These are phyloP conservation scores for Vigna unguiculata DNA, from an alignment of 306 rosid species.

Conservation along the genomic window DNA sequence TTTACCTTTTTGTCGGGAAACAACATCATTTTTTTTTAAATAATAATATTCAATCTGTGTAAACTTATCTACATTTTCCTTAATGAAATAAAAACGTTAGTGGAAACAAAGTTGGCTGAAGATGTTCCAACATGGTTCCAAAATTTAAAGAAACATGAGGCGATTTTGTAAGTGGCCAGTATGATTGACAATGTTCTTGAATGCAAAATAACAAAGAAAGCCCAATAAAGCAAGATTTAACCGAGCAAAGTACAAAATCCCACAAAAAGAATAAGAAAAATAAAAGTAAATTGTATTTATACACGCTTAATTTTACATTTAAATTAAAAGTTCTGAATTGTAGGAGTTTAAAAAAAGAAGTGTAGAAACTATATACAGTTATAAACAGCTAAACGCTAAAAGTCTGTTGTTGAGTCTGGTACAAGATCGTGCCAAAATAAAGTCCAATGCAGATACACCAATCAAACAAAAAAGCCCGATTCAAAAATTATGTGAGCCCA, in stretches of 20 bases:
- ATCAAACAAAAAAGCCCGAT: not conserved
- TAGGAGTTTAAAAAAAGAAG: not conserved
- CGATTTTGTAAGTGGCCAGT: too few relatives aligned
- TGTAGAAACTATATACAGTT: not conserved
- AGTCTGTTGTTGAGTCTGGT: not conserved
- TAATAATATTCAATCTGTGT: not conserved
- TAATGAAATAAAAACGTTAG: not conserved
- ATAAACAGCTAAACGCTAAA: not conserved
- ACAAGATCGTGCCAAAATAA: not conserved
- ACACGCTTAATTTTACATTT: too few relatives aligned
- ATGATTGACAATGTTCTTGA: too few relatives aligned
- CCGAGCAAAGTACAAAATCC: too few relatives aligned
- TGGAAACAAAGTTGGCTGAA: too few relatives aligned
- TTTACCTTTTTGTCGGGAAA: slow-evolving; percentile 29
- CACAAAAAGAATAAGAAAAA: too few relatives aligned
- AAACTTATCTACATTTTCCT: not conserved
- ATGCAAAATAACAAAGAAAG: too few relatives aligned
- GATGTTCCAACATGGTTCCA: too few relatives aligned
- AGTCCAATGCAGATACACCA: not conserved
- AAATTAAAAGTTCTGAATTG: not conserved
- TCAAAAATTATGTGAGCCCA: not conserved
- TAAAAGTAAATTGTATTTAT: too few relatives aligned
- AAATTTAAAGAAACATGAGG: too few relatives aligned
- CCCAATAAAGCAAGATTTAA: too few relatives aligned
- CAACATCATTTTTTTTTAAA: not conserved